phyloP scores from a whole-genome alignment of 2,329 filamentous ascomycete species.

The Teratosphaeria destructans region DNA sequence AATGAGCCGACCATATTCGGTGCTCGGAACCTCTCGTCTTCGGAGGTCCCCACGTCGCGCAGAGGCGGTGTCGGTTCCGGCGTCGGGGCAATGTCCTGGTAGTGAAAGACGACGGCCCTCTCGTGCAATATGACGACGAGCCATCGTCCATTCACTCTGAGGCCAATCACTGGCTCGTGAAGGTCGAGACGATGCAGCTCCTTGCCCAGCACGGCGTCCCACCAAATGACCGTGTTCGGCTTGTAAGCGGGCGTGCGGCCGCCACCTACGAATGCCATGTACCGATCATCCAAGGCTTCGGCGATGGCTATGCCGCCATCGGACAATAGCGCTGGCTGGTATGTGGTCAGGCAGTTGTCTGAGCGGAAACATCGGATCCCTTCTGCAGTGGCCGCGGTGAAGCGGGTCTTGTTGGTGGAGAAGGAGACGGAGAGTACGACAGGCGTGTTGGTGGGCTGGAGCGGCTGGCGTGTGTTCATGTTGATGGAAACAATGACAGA shows the following conservation, averaged over 20 bases:
- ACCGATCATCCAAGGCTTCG: constrained; percentile 34
- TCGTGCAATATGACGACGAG: constrained; percentile 61
- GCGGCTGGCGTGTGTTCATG: constrained; percentile 85
- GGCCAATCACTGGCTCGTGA: constrained; percentile 67
- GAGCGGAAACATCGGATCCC: constrained; percentile 54
- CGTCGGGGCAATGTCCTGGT: constrained; percentile 13
- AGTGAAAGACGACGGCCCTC: constrained; percentile 21
- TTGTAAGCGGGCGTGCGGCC: constrained; percentile 42
- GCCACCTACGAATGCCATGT: constrained; percentile 80
- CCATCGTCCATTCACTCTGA: constrained; percentile 64
- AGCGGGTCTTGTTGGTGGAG: constrained; percentile 75
- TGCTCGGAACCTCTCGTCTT: constrained; percentile 5
- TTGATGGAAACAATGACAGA: not conserved
- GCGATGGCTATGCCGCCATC: constrained; percentile 20
- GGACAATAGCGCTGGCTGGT: constrained; percentile 10
- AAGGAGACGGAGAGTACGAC: constrained; percentile 75
- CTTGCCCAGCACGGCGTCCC: constrained; percentile 75
- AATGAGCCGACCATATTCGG: constrained; percentile 38
- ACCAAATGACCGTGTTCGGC: constrained; percentile 45
- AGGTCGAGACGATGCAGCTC: constrained; percentile 68
- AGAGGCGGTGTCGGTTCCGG: constrained; percentile 41
- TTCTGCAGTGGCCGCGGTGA: constrained; percentile 74
- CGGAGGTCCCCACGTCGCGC: constrained; percentile 5
- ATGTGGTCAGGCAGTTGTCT: constrained; percentile 27
- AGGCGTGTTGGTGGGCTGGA: constrained; percentile 65